A percentile compares a stretch with the other conserved stretches of the same genome.
These are phyloP conservation scores for Gnomoniopsis smithogilvyi DNA, from an alignment of 2,329 filamentous ascomycete genomes.

Conservation along the genomic window DNA sequence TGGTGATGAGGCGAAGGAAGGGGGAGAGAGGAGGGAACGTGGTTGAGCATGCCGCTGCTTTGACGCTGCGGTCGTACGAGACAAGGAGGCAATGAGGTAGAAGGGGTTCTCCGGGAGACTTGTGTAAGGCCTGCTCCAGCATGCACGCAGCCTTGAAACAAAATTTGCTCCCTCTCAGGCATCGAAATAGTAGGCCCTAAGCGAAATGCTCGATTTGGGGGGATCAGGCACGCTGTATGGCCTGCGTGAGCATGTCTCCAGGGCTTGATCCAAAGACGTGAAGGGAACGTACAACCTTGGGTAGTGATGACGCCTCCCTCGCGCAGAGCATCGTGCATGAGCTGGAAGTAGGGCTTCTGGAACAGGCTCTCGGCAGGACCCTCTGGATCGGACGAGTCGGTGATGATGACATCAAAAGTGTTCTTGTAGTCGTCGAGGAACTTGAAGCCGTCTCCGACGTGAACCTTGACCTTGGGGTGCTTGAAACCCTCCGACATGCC, in stretches of 20 bases:
- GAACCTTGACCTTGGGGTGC: constrained; percentile 88
- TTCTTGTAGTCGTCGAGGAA: constrained; percentile 97
- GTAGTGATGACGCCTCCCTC: constrained; percentile 98
- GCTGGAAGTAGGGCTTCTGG: constrained; percentile 98
- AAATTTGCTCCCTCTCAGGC: neutral
- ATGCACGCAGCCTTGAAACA: neutral
- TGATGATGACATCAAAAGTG: constrained; percentile 98
- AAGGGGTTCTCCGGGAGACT: neutral
- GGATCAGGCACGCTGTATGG: constrained; percentile 31
- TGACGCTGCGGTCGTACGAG: neutral
- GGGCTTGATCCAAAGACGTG: constrained; percentile 35
- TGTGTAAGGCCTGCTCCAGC: constrained; percentile 4
- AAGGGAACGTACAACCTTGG: constrained; percentile 98
- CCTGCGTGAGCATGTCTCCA: constrained; percentile 25
- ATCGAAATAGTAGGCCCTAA: neutral
- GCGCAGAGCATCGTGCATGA: constrained; percentile 82
- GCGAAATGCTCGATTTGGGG: constrained; percentile 12
- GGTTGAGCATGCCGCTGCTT: neutral
- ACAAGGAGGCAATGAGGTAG: neutral
- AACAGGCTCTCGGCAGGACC: constrained; percentile 95
- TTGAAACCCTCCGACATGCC: constrained; percentile 90
- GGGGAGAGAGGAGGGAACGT: neutral
- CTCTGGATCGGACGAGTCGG: constrained; percentile 95
- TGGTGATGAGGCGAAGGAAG: neutral
- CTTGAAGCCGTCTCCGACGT: constrained; percentile 97